Conservation (phyloP, 192 early-diverging fungal species). For the Mortierella antarctica region DNA sequence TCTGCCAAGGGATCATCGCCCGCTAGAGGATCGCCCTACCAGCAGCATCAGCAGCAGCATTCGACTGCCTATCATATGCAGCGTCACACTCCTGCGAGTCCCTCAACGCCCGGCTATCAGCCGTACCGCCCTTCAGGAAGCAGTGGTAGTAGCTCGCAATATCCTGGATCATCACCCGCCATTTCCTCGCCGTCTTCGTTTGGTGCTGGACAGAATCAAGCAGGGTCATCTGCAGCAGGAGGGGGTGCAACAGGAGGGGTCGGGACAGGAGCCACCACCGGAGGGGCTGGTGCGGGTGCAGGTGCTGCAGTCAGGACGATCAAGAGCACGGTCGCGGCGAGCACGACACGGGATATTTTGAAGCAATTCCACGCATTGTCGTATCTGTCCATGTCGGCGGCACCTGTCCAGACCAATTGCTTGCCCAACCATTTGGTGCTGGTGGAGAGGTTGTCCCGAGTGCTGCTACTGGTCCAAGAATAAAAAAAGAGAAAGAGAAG, state of each 20-base stretch:
- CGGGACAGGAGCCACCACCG: too few species aligned
- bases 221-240: too few species aligned
- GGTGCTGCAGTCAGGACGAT: conserved; percentile 5
- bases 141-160: background rate
- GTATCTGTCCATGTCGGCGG: conserved; percentile 54
- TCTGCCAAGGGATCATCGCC: background rate
- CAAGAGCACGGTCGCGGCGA: conserved; percentile 38
- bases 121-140: background rate
- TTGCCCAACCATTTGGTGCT: conserved; percentile 61
- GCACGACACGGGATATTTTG: conserved; percentile 59
- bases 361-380: conserved; percentile 64
- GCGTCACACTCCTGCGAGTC: conserved; percentile 3
- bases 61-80: conserved; percentile 30
- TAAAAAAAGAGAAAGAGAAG: background rate
- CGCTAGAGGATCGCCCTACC: conserved; percentile 2
- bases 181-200: conserved; percentile 11
- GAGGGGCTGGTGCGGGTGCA: background rate
- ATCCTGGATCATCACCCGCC: conserved; percentile 16
- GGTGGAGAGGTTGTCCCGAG: conserved; percentile 59
- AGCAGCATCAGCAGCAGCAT: conserved; percentile 21
- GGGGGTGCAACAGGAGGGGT: too few species aligned
- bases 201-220: too few species aligned
- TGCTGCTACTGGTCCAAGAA: conserved; percentile 54
- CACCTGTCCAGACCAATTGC: conserved; percentile 56
- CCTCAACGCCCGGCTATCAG: conserved; percentile 7